Evolutionary conservation across 345 rosid genomes (phyloP).

Genomic region (Moricandia arvensis): DNA sequence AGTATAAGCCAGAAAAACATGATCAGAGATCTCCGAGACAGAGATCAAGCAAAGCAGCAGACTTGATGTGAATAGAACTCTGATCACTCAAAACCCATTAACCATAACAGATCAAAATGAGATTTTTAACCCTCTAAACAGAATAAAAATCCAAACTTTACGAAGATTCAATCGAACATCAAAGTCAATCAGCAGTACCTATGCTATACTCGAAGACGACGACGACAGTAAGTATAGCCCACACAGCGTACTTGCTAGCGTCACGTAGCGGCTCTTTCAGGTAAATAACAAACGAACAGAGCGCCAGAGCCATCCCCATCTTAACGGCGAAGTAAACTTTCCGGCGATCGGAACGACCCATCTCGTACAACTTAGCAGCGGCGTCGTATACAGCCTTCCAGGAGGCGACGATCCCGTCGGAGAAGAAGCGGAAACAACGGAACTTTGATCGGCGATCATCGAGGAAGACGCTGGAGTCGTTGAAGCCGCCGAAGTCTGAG

Average conservation of each 20-base stretch:
- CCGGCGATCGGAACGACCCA: constrained; percentile 81
- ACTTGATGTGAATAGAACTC: background rate
- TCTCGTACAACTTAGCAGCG: constrained; percentile 45
- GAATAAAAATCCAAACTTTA: background rate
- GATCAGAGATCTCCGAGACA: background rate
- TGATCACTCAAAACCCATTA: background rate
- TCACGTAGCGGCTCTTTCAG: constrained; percentile 55
- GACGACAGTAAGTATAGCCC: constrained; percentile 87
- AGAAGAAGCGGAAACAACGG: constrained; percentile 47
- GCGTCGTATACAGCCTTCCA: constrained; percentile 40
- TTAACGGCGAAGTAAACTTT: constrained; percentile 60
- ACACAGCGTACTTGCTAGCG: constrained; percentile 65
- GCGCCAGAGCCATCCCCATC: constrained; percentile 72
- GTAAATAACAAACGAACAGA: constrained; percentile 60
- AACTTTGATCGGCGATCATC: constrained; percentile 32
- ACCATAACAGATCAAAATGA: background rate
- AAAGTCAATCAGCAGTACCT: constrained; percentile 41
- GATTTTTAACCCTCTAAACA: background rate
- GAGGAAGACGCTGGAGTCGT: constrained; percentile 31
- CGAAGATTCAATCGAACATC: background rate
- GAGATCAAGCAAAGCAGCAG: background rate
- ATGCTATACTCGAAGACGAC: constrained; percentile 89
- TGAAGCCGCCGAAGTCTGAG: constrained; percentile 52
- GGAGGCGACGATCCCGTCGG: constrained; percentile 42
- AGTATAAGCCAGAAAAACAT: background rate